Percentiles rank a stretch among this genome's conserved stretches.
These are phyloP conservation scores for Misopates orontium DNA, from an alignment of 257 asterid species.

Conservation along the genomic window DNA sequence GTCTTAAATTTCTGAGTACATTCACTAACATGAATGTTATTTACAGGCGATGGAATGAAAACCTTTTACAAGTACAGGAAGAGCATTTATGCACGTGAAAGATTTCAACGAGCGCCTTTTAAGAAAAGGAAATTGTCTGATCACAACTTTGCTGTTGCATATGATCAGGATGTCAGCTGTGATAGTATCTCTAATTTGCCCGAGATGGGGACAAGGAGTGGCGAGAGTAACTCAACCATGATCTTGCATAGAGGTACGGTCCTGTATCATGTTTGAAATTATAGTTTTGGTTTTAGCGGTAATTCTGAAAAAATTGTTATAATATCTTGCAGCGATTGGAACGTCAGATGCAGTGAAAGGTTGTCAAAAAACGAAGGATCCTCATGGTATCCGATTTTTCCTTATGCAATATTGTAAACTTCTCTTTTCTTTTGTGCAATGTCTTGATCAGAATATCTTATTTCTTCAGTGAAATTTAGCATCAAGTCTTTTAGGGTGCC, in stretches of 20 bases:
- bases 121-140: conserved; percentile 72
- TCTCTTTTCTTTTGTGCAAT: conserved; percentile 10
- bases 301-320: no score
- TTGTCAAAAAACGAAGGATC: conserved; percentile 48
- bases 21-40: conserved; percentile 11
- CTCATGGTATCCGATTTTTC: conserved; percentile 49
- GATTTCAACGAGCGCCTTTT: conserved; percentile 49
- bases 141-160: conserved; percentile 45
- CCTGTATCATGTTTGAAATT: no score
- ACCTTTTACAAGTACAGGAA: conserved; percentile 65
- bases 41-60: conserved; percentile 68
- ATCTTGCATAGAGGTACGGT: conserved; percentile 23
- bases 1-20: background rate
- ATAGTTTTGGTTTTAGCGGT: no score
- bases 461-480: conserved; percentile 72
- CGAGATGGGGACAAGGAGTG: conserved; percentile 42
- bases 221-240: conserved; percentile 33
- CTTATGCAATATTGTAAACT: background rate
- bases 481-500: conserved; percentile 96
- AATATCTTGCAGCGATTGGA: no score
- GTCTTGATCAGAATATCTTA: conserved; percentile 21
- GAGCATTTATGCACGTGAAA: conserved; percentile 50
- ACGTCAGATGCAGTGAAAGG: conserved; percentile 39
- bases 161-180: conserved; percentile 66
- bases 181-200: conserved; percentile 63